Evolutionary conservation across 163 green algal species (phyloP).

Genomic region (Chlorella variabilis): DNA sequence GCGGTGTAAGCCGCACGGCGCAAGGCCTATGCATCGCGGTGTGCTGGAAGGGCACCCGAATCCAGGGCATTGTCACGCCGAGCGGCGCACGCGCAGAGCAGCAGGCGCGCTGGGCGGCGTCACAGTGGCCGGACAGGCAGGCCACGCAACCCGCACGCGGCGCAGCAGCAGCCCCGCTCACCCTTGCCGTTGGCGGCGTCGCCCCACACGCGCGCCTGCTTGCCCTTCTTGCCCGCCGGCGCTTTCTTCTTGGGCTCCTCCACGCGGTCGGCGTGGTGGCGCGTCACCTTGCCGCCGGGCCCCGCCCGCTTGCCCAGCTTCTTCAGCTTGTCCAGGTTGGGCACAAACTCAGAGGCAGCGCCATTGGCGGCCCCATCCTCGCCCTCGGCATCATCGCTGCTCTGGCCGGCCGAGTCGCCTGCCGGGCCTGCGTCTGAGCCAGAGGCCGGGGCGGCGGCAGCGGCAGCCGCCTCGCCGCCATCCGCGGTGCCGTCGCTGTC

Average conservation of each 20-base stretch:
- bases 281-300: constrained; percentile 24
- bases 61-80: too few species aligned
- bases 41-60: too few species aligned
- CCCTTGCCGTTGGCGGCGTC: constrained; percentile 17
- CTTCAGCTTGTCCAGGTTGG: constrained; percentile 26
- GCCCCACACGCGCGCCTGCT: constrained; percentile 65
- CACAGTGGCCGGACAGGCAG: neutral
- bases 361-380: constrained; percentile 10
- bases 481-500: constrained; percentile 26
- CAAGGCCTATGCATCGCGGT: too few species aligned
- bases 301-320: constrained; percentile 25
- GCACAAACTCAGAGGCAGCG: constrained; percentile 8
- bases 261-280: constrained; percentile 15
- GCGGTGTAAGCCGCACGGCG: neutral
- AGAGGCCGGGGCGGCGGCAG: neutral
- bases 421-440: neutral
- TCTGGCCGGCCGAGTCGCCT: neutral
- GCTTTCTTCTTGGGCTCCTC: constrained; percentile 19
- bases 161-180: neutral
- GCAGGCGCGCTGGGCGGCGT: too few species aligned
- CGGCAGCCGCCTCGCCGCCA: neutral
- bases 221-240: constrained; percentile 58
- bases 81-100: neutral
- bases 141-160: neutral
- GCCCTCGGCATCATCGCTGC: constrained; percentile 7